Conservation (phyloP, 352 stramenopile species). For the Halophytophthora polymorphica region DNA sequence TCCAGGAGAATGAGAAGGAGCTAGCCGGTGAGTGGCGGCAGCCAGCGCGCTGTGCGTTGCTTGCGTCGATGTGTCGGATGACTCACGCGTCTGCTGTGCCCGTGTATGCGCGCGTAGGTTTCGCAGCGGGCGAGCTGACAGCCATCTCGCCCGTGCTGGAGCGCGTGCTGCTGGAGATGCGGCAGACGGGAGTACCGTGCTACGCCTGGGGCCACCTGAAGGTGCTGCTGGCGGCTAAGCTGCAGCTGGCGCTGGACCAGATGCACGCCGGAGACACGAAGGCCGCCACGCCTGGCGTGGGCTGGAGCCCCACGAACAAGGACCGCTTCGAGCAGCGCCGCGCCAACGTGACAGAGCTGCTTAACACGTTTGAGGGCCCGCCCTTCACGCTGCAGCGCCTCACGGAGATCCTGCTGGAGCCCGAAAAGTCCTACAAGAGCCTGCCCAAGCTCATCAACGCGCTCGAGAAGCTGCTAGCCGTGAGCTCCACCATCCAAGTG, state of each 20-base stretch:
- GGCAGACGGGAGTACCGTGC: conserved; percentile 55
- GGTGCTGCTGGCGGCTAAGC: conserved; percentile 49
- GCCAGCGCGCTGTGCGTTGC: background rate
- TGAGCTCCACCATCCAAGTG: conserved; percentile 69
- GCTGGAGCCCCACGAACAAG: conserved; percentile 43
- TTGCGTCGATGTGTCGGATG: background rate
- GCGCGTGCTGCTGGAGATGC: conserved; percentile 69
- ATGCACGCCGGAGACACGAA: conserved; percentile 46
- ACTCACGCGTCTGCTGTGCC: background rate
- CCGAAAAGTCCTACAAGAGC: conserved; percentile 66
- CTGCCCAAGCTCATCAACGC: conserved; percentile 80
- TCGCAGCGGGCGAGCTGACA: conserved; percentile 43
- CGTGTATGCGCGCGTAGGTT: conserved; percentile 25
- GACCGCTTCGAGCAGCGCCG: conserved; percentile 47
- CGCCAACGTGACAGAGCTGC: conserved; percentile 49
- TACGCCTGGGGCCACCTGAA: conserved; percentile 78
- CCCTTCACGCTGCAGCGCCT: conserved; percentile 83
- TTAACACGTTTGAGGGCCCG: conserved; percentile 65
- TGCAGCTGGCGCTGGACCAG: conserved; percentile 53
- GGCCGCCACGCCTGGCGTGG: conserved; percentile 23
- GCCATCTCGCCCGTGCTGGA: conserved; percentile 49
- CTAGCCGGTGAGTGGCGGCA: conserved; percentile 38
- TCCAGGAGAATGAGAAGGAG: conserved; percentile 69
- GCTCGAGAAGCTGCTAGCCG: conserved; percentile 74
- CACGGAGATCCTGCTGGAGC: conserved; percentile 74